phyloP scores from a whole-genome alignment of 2,329 filamentous ascomycete genomes.

The Amauroascus niger region DNA sequence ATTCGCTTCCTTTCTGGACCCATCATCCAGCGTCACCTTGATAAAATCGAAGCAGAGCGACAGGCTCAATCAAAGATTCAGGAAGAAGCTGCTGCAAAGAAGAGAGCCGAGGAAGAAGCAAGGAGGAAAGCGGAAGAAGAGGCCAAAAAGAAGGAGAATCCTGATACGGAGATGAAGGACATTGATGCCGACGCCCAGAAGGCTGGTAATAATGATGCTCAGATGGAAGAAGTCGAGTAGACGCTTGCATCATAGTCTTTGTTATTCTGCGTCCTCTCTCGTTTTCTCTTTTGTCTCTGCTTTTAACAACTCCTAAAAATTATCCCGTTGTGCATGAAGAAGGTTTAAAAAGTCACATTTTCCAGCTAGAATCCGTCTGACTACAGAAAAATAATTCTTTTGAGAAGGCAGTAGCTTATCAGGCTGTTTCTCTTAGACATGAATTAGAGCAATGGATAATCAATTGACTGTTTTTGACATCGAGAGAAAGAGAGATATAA shows the following conservation, averaged over 20 bases:
- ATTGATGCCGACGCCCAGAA: slow-evolving; percentile 32
- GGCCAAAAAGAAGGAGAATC: slow-evolving; percentile 37
- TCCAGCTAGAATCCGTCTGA: slow-evolving; percentile 6
- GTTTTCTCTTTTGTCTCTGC: background rate
- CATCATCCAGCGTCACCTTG: slow-evolving; percentile 87
- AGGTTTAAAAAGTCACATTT: background rate
- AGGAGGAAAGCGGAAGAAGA: slow-evolving; percentile 37
- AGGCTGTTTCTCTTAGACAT: slow-evolving; percentile 6
- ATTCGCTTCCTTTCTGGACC: slow-evolving; percentile 84
- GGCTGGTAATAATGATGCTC: slow-evolving; percentile 7
- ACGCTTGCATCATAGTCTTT: background rate
- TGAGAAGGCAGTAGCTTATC: background rate
- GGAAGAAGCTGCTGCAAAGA: slow-evolving; percentile 57
- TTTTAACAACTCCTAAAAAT: no score
- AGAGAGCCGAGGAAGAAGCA: slow-evolving; percentile 60
- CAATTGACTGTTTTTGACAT: no score
- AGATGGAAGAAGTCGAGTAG: slow-evolving; percentile 17
- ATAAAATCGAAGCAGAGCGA: slow-evolving; percentile 83
- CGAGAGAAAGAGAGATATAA: no score
- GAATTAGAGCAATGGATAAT: slow-evolving; percentile 5
- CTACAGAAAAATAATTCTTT: slow-evolving; percentile 1
- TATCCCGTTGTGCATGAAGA: background rate
- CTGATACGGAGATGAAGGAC: slow-evolving; percentile 52
- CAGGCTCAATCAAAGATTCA: slow-evolving; percentile 57
- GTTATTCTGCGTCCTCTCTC: background rate